Percentiles rank a stretch among this genome's conserved stretches.
Evolutionary conservation across 176 grass and related monocot genomes (phyloP).

Genomic region (Chrysopogon serrulatus): DNA sequence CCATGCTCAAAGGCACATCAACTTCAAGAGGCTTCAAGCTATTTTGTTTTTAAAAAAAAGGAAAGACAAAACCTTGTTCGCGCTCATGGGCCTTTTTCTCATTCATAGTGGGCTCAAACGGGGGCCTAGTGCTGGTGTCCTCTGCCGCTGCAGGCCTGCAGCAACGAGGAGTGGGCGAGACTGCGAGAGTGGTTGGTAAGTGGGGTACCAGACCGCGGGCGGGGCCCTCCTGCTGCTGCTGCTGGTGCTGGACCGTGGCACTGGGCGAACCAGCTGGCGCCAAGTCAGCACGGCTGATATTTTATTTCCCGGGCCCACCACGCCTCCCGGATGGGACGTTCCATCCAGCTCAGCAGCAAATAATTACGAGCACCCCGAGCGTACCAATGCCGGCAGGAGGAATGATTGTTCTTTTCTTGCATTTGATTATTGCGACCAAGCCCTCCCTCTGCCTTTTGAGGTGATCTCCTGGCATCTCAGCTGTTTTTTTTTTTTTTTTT

Average conservation of each 20-base stretch:
- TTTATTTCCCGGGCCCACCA: conserved; percentile 6
- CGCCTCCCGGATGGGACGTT: conserved; percentile 13
- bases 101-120: not conserved
- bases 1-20: not conserved
- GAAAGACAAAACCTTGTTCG: not conserved
- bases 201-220: not conserved
- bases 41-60: not conserved
- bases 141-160: not conserved
- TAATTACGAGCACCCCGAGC: not conserved
- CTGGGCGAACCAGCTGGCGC: conserved; percentile 21
- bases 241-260: no score
- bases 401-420: not conserved
- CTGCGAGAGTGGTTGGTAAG: not conserved
- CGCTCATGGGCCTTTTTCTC: not conserved
- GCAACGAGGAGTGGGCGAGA: not conserved
- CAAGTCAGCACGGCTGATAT: conserved; percentile 23
- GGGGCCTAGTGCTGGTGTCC: no score
- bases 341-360: conserved; percentile 18
- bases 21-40: not conserved
- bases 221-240: not conserved
- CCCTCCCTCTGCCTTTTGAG: not conserved
- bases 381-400: not conserved
- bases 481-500: no score
- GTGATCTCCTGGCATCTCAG: not conserved
- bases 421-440: not conserved